Percentiles rank a stretch among this genome's conserved stretches.
phyloP scores from a whole-genome alignment of 345 rosid species.

The Gossypium rotundifolium region DNA sequence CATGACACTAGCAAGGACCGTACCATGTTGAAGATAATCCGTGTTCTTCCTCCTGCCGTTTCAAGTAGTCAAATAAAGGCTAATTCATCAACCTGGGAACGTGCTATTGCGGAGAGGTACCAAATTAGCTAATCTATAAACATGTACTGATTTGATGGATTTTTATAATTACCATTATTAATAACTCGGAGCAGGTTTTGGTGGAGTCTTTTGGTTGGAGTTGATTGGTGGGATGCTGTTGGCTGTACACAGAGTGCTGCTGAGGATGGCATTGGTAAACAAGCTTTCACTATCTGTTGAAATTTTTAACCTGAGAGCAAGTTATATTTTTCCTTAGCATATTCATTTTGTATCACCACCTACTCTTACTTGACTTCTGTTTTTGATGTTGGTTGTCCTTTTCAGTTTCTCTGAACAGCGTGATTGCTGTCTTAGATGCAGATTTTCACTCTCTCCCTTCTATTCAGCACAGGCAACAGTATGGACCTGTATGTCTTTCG shows the following conservation, averaged over 20 bases:
- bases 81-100: conserved; percentile 85
- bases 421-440: conserved; percentile 97
- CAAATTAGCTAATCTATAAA: background rate
- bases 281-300: background rate
- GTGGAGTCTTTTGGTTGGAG: conserved; percentile 99
- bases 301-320: background rate
- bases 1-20: conserved; percentile 81
- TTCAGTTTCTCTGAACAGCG: conserved; percentile 92
- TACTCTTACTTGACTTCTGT: background rate
- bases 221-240: conserved; percentile 99
- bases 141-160: background rate
- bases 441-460: conserved; percentile 99
- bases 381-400: conserved; percentile 20
- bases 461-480: conserved; percentile 84
- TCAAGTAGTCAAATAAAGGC: conserved; percentile 69
- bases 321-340: background rate
- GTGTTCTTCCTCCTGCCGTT: conserved; percentile 95
- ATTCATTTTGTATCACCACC: conserved; percentile 1
- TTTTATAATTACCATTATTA: background rate
- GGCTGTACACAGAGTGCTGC: conserved; percentile 99
- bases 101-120: conserved; percentile 99
- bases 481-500: conserved; percentile 85
- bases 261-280: conserved; percentile 87
- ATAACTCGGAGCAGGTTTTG: conserved; percentile 62
- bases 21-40: conserved; percentile 80